phyloP scores from a whole-genome alignment of 179 eudicot species.

The Silene noctiflora region DNA sequence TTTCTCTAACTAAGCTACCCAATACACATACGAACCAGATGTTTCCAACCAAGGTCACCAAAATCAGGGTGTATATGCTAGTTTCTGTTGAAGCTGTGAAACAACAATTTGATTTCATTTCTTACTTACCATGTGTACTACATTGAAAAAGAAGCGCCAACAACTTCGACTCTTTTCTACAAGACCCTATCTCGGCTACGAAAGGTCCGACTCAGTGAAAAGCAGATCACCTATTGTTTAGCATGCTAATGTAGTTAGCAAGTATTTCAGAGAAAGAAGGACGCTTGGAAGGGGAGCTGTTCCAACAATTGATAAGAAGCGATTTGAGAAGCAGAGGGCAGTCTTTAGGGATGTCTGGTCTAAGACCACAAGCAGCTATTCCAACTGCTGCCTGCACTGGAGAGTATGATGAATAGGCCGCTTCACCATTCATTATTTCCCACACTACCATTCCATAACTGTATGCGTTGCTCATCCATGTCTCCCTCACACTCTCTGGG shows the following conservation, averaged over 20 bases:
- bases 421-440: constrained; percentile 91
- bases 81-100: too few relatives aligned
- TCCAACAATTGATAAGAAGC: constrained; percentile 83
- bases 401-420: constrained; percentile 83
- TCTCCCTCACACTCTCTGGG: constrained; percentile 82
- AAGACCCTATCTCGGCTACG: too few relatives aligned
- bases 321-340: constrained; percentile 72
- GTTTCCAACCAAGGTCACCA: too few relatives aligned
- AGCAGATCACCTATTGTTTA: neutral
- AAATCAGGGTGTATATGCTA: too few relatives aligned
- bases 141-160: too few relatives aligned
- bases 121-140: too few relatives aligned
- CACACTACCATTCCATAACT: constrained; percentile 90
- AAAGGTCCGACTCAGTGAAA: too few relatives aligned
- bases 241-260: neutral
- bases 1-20: too few relatives aligned
- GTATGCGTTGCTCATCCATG: constrained; percentile 94
- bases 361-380: constrained; percentile 94
- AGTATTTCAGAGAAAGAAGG: constrained; percentile 76
- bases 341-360: constrained; percentile 93
- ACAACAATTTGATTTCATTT: too few relatives aligned
- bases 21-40: too few relatives aligned
- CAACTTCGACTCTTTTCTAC: too few relatives aligned
- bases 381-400: constrained; percentile 98
- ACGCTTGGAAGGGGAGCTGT: constrained; percentile 74